Base-by-base conservation (phyloP, 352 stramenopile genomes). In the Pythium catenulatum region DNA sequence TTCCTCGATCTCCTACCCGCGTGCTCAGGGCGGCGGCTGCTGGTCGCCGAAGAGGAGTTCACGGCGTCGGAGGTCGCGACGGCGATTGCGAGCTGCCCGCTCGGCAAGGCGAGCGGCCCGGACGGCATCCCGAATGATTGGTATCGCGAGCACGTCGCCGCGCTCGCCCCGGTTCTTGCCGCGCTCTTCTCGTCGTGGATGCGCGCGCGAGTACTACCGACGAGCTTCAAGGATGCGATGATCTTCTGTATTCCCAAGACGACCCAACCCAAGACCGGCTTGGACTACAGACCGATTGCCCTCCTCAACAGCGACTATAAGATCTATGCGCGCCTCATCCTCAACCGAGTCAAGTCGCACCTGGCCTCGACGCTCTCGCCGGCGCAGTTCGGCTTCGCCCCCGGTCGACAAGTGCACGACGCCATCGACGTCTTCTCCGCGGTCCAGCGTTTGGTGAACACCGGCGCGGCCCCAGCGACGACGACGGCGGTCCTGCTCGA, bases 51-150 rank as follows among this genome's bases (percentile, higher is more conserved):
- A 17, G 3, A 63, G 27, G 48, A 32, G 7, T 63, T 68, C 70
- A 56, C 48, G 0, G 70, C 21, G 30, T 25, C 43, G 0, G 75
- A 76, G 23, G n/a, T 75, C 1, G 15, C 34, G 6, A 19, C 3
- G 17, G 74, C 74, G 0, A 72, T 82, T 8, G 23, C 41, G 7
- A 25, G 25, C 4, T 83, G 76, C 27, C 76, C 43, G 1, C 30
- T 19, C 1, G 76, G 76, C 4, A 83, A 83, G 23, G 76, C 76
- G 0, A 68, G 61, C 27, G 76, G 76, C 6, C 76, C 61, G 1
- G 59, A 77, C 58, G 76, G 76, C 7, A 54, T 83, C 13, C 48
- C 45, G 3, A 83, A 83, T n/a, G 76, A 83, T 37, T 83, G 61
- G 76, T 83, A 83, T 34, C 21, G 50, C 1, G 41, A 73, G 0